Conservation (phyloP, 371 early-diverging fungal genomes). For the Fennellomyces sp. region DNA sequence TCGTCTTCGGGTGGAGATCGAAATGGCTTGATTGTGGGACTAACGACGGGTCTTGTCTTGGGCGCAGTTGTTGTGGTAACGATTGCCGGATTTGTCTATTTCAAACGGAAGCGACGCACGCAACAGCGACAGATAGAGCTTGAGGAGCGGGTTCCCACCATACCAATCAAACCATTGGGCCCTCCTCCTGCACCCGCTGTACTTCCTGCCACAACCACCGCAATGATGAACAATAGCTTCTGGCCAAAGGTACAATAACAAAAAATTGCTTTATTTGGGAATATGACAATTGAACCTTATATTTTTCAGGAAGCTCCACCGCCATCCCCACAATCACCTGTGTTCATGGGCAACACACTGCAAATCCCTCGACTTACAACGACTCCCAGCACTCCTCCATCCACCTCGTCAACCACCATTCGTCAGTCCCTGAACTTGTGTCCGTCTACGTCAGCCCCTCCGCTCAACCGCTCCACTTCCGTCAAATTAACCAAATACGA, state of each 20-base stretch:
- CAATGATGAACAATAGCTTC: neutral
- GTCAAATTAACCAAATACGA: constrained; percentile 43
- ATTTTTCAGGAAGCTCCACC: constrained; percentile 2
- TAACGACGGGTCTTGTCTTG: constrained; percentile 34
- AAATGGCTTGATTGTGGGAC: constrained; percentile 31
- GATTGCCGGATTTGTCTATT: constrained; percentile 32
- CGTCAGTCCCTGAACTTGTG: constrained; percentile 35
- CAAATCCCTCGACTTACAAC: constrained; percentile 35
- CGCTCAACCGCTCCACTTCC: constrained; percentile 31
- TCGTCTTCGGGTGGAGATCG: neutral
- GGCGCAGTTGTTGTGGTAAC: constrained; percentile 22
- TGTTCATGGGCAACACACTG: constrained; percentile 12
- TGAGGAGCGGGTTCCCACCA: neutral
- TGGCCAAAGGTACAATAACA: constrained; percentile 7
- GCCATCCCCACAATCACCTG: constrained; percentile 6
- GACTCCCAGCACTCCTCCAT: constrained; percentile 7
- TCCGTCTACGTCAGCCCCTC: neutral
- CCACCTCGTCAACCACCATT: constrained; percentile 15
- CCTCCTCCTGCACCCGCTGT: constrained; percentile 15
- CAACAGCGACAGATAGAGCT: neutral
- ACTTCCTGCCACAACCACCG: constrained; percentile 1
- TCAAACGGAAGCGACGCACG: constrained; percentile 23
- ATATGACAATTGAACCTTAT: neutral
- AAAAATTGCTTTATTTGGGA: neutral
- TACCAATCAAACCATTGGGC: constrained; percentile 1